phyloP scores from a whole-genome alignment of 306 rosid genomes.

The Malus sieversii region DNA sequence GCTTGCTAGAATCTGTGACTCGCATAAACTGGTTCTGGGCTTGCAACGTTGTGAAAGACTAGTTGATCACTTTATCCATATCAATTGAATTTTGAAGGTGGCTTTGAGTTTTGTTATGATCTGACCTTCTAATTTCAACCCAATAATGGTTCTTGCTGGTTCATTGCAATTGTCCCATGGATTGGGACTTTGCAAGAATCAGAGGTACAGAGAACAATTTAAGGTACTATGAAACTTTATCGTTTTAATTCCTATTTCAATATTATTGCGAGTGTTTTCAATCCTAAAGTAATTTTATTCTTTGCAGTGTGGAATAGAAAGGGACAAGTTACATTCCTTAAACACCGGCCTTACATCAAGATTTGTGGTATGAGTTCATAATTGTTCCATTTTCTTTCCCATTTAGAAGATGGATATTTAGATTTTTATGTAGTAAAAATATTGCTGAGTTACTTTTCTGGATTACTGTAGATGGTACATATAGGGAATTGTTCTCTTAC shows the following conservation, averaged over 20 bases:
- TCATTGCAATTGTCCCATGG: slow-evolving; percentile 74
- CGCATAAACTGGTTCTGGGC: slow-evolving; percentile 18
- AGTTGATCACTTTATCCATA: slow-evolving; percentile 11
- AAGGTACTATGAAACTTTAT: slow-evolving; percentile 33
- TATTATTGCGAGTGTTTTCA: background rate
- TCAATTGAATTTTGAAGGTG: slow-evolving; percentile 15
- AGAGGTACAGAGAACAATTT: slow-evolving; percentile 27
- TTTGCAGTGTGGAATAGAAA: slow-evolving; percentile 40
- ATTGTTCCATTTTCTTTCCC: background rate
- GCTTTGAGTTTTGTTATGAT: slow-evolving; percentile 1
- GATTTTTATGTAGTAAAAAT: background rate
- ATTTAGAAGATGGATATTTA: background rate
- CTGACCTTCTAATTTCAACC: slow-evolving; percentile 20
- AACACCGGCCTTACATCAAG: background rate
- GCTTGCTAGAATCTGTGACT: slow-evolving; percentile 5
- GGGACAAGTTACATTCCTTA: slow-evolving; percentile 10
- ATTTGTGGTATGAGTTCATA: background rate
- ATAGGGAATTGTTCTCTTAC: background rate
- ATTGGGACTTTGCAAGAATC: slow-evolving; percentile 66
- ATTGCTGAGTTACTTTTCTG: background rate
- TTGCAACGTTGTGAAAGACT: slow-evolving; percentile 19
- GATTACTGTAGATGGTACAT: background rate
- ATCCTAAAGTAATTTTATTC: slow-evolving; percentile 15
- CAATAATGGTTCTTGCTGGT: slow-evolving; percentile 68
- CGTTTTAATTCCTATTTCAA: background rate